These are phyloP conservation scores for Pseudogymnoascus sp. DNA, from an alignment of 2,329 filamentous ascomycete genomes.

Conservation along the genomic window DNA sequence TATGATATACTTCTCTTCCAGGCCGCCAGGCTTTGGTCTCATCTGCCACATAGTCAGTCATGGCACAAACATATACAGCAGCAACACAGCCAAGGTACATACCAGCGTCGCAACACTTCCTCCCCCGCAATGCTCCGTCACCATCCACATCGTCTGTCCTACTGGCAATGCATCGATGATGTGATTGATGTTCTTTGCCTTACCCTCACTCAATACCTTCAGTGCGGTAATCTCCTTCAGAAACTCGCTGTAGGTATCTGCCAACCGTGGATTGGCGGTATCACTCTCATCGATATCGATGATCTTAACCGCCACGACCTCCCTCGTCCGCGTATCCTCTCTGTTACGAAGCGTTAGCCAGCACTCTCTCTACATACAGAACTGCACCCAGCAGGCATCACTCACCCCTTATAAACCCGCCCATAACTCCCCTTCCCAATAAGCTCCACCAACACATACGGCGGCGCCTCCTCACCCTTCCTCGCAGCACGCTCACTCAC, in stretches of 20 bases:
- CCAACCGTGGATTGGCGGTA: conserved; percentile 52
- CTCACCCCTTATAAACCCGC: conserved; percentile 59
- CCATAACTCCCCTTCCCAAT: conserved; percentile 71
- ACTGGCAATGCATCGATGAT: conserved; percentile 73
- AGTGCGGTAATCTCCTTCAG: conserved; percentile 62
- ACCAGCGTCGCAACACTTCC: conserved; percentile 68
- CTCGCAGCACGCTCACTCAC: conserved; percentile 56
- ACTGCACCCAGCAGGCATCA: not conserved
- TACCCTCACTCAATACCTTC: conserved; percentile 63
- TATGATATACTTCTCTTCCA: conserved; percentile 65
- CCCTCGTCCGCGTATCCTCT: conserved; percentile 24
- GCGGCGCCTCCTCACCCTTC: conserved; percentile 51
- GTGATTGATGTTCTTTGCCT: conserved; percentile 71
- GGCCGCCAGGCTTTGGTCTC: conserved; percentile 56
- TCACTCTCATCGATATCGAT: conserved; percentile 77
- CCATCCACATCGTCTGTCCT: conserved; percentile 76
- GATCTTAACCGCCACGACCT: conserved; percentile 68
- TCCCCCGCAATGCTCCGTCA: conserved; percentile 78
- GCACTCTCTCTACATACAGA: not conserved
- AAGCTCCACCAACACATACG: conserved; percentile 60
- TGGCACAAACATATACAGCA: conserved; percentile 24
- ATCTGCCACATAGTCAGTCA: conserved; percentile 31
- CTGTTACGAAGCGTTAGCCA: not conserved
- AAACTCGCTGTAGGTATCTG: conserved; percentile 62
- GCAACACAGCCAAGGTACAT: conserved; percentile 37